phyloP scores from a whole-genome alignment of 1,284 basidiomycete species.

The Cronartium quercuum region DNA sequence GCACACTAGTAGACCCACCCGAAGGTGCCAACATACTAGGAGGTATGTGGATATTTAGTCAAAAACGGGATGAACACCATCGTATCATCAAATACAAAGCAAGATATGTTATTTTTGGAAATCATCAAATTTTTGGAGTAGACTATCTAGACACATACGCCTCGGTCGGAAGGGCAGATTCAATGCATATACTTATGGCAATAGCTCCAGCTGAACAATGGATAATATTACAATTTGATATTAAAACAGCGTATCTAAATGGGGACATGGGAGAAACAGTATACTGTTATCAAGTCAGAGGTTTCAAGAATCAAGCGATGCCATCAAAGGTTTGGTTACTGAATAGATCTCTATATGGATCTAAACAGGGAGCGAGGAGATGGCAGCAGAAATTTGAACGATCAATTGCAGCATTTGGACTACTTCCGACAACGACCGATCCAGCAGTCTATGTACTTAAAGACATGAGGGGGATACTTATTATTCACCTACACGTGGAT shows the following conservation, averaged over 20 bases:
- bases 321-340: neutral
- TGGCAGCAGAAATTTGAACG: neutral
- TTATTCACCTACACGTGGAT: neutral
- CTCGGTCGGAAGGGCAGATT: neutral
- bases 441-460: neutral
- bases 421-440: neutral
- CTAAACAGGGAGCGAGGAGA: neutral
- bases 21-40: neutral
- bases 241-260: neutral
- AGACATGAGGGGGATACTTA: neutral
- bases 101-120: neutral
- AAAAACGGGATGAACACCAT: neutral
- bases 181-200: neutral
- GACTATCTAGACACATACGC: conserved; percentile 11
- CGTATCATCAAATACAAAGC: neutral
- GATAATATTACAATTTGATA: no score
- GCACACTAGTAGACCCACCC: neutral
- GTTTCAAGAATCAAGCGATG: neutral
- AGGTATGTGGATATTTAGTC: neutral
- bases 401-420: neutral
- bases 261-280: neutral
- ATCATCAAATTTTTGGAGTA: conserved; percentile 9
- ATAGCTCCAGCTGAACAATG: no score
- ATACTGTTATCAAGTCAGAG: neutral
- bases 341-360: neutral